These are phyloP conservation scores for Adansonia grandidieri DNA, from an alignment of 441 rosid genomes.

Conservation along the genomic window DNA sequence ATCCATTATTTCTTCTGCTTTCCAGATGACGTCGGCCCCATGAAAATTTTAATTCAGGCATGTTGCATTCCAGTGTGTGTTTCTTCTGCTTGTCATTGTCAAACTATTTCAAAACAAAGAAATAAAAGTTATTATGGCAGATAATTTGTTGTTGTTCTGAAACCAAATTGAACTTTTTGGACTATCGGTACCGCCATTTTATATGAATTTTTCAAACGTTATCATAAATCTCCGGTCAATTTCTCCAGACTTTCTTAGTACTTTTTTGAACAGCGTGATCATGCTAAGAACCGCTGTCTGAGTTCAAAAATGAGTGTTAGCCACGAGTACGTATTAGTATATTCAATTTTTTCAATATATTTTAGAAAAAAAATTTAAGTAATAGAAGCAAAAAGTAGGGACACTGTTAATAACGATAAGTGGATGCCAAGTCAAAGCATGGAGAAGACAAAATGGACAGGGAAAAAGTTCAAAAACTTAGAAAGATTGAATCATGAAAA, in stretches of 20 bases:
- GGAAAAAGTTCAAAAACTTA: neutral
- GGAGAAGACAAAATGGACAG: neutral
- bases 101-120: neutral
- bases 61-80: neutral
- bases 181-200: neutral
- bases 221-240: neutral
- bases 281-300: neutral
- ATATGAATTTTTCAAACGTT: neutral
- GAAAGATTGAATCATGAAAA: neutral
- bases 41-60: neutral
- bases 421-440: constrained; percentile 2
- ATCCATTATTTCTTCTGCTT: neutral
- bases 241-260: neutral
- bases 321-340: too few species aligned
- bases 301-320: too few species aligned
- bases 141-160: neutral
- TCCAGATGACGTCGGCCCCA: neutral
- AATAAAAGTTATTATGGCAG: neutral
- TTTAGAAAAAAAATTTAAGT: too few species aligned
- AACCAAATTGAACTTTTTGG: neutral
- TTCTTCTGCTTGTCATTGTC: constrained; percentile 8
- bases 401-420: neutral
- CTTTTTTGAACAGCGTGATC: neutral
- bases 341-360: too few species aligned
- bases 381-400: too few species aligned